A percentile compares a stretch with the other conserved stretches of the same genome.
Conservation (phyloP, 192 early-diverging fungal genomes). For the Podila epigama region DNA sequence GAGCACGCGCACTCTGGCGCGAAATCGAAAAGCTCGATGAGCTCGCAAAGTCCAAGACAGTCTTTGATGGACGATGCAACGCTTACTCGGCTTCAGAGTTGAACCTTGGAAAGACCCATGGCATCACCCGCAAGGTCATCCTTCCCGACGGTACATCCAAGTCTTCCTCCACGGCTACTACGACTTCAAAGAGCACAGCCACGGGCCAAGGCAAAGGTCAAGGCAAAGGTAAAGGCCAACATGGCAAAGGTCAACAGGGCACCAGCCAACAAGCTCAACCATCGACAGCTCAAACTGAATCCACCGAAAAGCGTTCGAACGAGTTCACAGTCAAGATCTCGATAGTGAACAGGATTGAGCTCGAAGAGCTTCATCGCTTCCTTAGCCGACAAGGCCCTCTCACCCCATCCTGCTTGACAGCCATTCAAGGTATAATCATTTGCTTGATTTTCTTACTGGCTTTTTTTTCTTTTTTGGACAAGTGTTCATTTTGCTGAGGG, state of each 20-base stretch:
- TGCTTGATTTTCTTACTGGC: not conserved
- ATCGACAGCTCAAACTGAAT: not conserved
- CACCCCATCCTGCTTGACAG: slow-evolving; percentile 10
- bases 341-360: slow-evolving; percentile 4
- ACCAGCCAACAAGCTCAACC: not conserved
- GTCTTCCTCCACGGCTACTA: not conserved
- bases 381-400: slow-evolving; percentile 1
- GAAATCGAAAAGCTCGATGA: slow-evolving; percentile 54
- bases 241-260: not conserved
- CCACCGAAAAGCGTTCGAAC: not conserved
- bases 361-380: slow-evolving; percentile 10
- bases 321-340: slow-evolving; percentile 26
- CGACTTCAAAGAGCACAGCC: slow-evolving; percentile 26
- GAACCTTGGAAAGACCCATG: slow-evolving; percentile 43
- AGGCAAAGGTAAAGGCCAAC: slow-evolving; percentile 13
- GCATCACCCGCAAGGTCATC: slow-evolving; percentile 57
- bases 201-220: slow-evolving; percentile 1
- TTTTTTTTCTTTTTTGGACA: not conserved
- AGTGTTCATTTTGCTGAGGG: not conserved
- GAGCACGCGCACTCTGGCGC: slow-evolving; percentile 69
- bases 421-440: slow-evolving; percentile 1
- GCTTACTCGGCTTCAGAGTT: slow-evolving; percentile 66
- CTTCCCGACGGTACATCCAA: not conserved
- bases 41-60: slow-evolving; percentile 55
- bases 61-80: slow-evolving; percentile 84